Conservation (phyloP, 1,284 basidiomycete genomes). For the Afroboletus lepidellus region DNA sequence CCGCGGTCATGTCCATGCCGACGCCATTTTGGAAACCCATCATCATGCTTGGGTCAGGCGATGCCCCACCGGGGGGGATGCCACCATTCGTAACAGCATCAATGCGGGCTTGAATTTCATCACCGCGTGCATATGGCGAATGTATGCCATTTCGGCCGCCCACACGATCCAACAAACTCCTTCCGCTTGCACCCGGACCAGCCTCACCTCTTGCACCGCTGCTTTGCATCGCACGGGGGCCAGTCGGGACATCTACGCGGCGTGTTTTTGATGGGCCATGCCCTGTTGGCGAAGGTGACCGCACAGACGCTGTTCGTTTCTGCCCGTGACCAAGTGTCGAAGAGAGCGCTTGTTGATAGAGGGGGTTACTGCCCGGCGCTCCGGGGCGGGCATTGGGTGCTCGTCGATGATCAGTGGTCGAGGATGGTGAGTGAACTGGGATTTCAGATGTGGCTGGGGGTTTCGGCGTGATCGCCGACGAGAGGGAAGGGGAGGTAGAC, state of each 20-base stretch:
- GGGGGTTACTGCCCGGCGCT: conserved; percentile 30
- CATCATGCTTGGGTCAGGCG: conserved; percentile 57
- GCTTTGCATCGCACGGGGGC: conserved; percentile 75
- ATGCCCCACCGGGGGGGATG: conserved; percentile 37
- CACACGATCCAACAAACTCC: conserved; percentile 74
- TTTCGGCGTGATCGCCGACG: conserved; percentile 12
- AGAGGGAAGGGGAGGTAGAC: conserved; percentile 36
- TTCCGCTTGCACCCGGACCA: conserved; percentile 32
- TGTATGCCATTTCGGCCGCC: conserved; percentile 46
- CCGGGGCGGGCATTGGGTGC: conserved; percentile 43
- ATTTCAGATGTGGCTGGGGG: conserved; percentile 23
- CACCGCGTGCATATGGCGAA: conserved; percentile 39
- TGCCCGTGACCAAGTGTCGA: conserved; percentile 63
- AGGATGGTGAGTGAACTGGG: conserved; percentile 27
- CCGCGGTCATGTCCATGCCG: conserved; percentile 59
- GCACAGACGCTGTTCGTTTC: conserved; percentile 68
- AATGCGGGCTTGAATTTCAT: conserved; percentile 76
- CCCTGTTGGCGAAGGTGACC: conserved; percentile 70
- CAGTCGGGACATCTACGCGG: conserved; percentile 72
- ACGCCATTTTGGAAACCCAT: conserved; percentile 51
- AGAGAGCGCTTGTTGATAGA: conserved; percentile 70
- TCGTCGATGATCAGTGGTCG: conserved; percentile 41
- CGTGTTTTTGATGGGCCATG: conserved; percentile 60
- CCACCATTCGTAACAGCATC: conserved; percentile 66
- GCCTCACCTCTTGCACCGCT: conserved; percentile 36